Percentiles rank a stretch among this genome's conserved stretches.
phyloP scores from a whole-genome alignment of 768 basidiomycete species.

The Austroboletus eburneus region DNA sequence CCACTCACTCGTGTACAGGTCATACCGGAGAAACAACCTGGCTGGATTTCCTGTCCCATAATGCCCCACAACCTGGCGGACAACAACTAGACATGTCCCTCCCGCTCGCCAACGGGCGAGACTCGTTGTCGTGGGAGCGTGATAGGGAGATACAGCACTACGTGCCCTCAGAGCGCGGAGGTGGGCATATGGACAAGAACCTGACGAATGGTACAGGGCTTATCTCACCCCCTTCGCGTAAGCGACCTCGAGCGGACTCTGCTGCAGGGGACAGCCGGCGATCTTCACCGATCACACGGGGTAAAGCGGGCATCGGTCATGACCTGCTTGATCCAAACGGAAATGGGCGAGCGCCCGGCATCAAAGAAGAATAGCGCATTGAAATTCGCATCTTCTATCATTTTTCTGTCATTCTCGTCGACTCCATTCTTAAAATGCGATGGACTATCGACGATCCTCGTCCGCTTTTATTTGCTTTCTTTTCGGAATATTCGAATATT shows the following conservation, averaged over 20 bases:
- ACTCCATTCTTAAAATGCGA: background rate
- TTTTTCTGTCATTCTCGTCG: background rate
- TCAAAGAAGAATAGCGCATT: constrained; percentile 28
- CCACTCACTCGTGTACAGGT: constrained; percentile 13
- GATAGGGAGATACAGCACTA: constrained; percentile 30
- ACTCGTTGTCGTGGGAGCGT: constrained; percentile 29
- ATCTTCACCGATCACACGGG: constrained; percentile 17
- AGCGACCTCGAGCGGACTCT: constrained; percentile 27
- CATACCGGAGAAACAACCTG: constrained; percentile 30
- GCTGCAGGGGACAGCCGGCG: constrained; percentile 15
- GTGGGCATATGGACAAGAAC: constrained; percentile 17
- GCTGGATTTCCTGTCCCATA: constrained; percentile 32
- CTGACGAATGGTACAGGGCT: constrained; percentile 15
- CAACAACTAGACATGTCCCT: constrained; percentile 30
- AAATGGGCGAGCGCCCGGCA: constrained; percentile 15
- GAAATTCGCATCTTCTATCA: background rate
- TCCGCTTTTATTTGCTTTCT: background rate
- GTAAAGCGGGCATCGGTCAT: constrained; percentile 13
- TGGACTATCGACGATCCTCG: background rate
- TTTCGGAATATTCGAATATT: constrained; percentile 1
- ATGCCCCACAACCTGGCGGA: constrained; percentile 19
- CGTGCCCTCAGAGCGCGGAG: constrained; percentile 25
- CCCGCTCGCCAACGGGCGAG: constrained; percentile 23
- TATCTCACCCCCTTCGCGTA: constrained; percentile 24
- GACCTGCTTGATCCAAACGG: constrained; percentile 15